Evolutionary conservation across 805 yeast species (phyloP).

Genomic region (Suhomyces canberraensis): DNA sequence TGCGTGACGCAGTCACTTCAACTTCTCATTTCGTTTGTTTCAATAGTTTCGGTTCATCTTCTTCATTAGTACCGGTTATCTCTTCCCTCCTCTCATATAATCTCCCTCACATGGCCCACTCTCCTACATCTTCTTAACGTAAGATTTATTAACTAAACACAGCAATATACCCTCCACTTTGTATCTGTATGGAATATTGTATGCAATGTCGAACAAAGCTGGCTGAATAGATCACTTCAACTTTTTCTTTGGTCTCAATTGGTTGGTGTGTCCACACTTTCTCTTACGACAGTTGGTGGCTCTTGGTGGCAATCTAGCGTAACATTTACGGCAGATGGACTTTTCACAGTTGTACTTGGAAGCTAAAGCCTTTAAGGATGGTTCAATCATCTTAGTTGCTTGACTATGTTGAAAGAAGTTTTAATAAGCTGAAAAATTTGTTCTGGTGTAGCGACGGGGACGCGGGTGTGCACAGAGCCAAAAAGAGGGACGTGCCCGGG

Average conservation of each 20-base stretch:
- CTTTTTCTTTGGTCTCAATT: constrained; percentile 99
- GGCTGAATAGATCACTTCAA: constrained; percentile 65
- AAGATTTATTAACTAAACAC: constrained; percentile 6
- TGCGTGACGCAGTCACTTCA: too few species aligned
- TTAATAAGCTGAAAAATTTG: constrained; percentile 4
- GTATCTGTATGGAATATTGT: constrained; percentile 1
- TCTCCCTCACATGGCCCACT: too few species aligned
- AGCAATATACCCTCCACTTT: constrained; percentile 2
- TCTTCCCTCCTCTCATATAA: too few species aligned
- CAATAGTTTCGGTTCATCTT: too few species aligned
- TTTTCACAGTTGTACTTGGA: constrained; percentile 99
- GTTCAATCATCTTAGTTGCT: constrained; percentile 75
- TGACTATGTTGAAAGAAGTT: constrained; percentile 6
- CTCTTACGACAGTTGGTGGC: constrained; percentile 99
- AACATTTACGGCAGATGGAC: constrained; percentile 98
- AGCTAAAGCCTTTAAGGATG: constrained; percentile 98
- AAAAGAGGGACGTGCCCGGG: neutral
- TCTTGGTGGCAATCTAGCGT: constrained; percentile 99
- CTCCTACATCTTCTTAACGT: constrained; percentile 2
- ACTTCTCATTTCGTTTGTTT: too few species aligned
- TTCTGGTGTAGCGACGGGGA: too few species aligned
- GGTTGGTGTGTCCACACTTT: constrained; percentile 99
- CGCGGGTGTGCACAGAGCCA: neutral
- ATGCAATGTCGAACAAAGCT: neutral
- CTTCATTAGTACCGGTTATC: too few species aligned